These are phyloP conservation scores for Torrubiella hemipterigena DNA, from an alignment of 2,329 filamentous ascomycete species.

Conservation along the genomic window DNA sequence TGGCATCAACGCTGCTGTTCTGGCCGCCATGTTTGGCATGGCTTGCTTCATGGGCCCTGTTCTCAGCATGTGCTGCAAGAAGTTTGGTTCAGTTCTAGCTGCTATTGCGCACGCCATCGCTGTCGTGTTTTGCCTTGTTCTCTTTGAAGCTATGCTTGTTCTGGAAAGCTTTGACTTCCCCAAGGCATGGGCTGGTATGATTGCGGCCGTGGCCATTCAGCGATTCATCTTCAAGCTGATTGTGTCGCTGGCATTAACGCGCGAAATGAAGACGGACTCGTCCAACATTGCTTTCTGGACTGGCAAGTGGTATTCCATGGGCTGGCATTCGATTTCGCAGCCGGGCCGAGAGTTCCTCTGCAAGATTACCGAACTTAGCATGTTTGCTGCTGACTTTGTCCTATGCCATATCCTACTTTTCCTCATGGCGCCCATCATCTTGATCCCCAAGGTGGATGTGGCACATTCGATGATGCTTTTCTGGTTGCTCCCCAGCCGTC, in stretches of 20 bases:
- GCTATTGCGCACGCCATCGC: slow-evolving; percentile 84
- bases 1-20: slow-evolving; percentile 74
- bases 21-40: slow-evolving; percentile 74
- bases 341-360: slow-evolving; percentile 93
- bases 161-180: slow-evolving; percentile 80
- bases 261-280: slow-evolving; percentile 91
- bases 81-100: slow-evolving; percentile 88
- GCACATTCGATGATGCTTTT: slow-evolving; percentile 97
- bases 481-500: slow-evolving; percentile 94
- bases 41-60: slow-evolving; percentile 96
- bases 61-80: slow-evolving; percentile 98
- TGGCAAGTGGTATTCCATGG: slow-evolving; percentile 98
- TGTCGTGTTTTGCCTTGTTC: slow-evolving; percentile 72
- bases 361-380: slow-evolving; percentile 95
- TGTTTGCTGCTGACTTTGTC: slow-evolving; percentile 91
- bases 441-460: slow-evolving; percentile 84
- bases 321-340: slow-evolving; percentile 92
- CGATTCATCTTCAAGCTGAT: slow-evolving; percentile 94
- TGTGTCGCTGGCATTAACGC: slow-evolving; percentile 70
- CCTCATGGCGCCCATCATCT: slow-evolving; percentile 76
- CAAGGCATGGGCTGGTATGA: slow-evolving; percentile 77
- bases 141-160: slow-evolving; percentile 94
- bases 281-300: slow-evolving; percentile 99
- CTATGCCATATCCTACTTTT: slow-evolving; percentile 85
- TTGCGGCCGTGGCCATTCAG: slow-evolving; percentile 80